Evolutionary conservation across 2,329 filamentous ascomycete species (phyloP).

Genomic region (Elsinoe necatrix): DNA sequence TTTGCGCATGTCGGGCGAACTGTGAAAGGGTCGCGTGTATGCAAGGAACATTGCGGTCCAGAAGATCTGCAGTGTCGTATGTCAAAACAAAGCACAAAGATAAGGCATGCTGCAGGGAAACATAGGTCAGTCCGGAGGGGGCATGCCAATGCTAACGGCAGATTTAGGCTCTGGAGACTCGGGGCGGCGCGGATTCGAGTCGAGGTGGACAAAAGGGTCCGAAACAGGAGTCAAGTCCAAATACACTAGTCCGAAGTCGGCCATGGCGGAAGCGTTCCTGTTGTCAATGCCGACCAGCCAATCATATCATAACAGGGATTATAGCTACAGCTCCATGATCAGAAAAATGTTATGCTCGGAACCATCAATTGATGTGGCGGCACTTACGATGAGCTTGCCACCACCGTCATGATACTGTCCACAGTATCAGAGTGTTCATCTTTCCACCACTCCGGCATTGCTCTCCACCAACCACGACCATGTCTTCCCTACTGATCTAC

Average conservation of each 20-base stretch:
- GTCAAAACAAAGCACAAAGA: slow-evolving; percentile 7
- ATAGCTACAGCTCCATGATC: slow-evolving; percentile 5
- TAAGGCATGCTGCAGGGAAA: slow-evolving; percentile 4
- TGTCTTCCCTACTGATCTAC: slow-evolving; percentile 11
- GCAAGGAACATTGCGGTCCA: background rate
- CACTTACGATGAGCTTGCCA: background rate
- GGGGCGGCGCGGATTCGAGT: background rate
- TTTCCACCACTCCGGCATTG: background rate
- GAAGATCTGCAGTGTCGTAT: background rate
- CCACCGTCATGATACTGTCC: background rate
- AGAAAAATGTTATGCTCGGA: background rate
- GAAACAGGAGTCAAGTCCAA: background rate
- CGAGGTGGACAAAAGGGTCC: background rate
- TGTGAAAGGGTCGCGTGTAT: background rate
- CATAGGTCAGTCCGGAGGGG: background rate
- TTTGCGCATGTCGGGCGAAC: background rate
- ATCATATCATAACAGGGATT: background rate
- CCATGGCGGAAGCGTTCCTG: background rate
- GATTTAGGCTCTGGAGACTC: background rate
- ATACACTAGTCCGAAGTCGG: background rate
- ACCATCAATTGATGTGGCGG: background rate
- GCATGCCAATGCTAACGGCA: background rate
- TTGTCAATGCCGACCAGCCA: background rate
- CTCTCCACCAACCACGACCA: background rate
- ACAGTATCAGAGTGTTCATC: background rate